These are phyloP conservation scores for Cercospora beticola DNA, from an alignment of 2,329 filamentous ascomycete genomes.

Conservation along the genomic window DNA sequence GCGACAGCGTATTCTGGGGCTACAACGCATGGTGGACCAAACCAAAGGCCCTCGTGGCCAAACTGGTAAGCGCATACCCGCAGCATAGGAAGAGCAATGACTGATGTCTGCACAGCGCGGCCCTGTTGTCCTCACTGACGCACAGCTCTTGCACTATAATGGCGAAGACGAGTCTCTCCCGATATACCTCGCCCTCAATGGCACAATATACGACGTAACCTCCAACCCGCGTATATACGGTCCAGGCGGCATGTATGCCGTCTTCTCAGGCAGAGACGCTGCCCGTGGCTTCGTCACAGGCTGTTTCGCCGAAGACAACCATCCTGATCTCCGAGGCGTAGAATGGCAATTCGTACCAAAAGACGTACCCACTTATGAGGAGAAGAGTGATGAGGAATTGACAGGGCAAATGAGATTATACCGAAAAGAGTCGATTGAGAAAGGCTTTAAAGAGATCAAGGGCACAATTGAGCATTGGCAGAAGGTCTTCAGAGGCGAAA, in stretches of 20 bases:
- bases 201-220: constrained; percentile 82
- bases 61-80: constrained; percentile 11
- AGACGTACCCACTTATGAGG: constrained; percentile 43
- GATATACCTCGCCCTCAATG: constrained; percentile 87
- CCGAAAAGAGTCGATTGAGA: constrained; percentile 62
- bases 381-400: constrained; percentile 27
- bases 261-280: constrained; percentile 85
- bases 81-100: not conserved
- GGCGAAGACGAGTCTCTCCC: constrained; percentile 73
- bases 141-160: constrained; percentile 72
- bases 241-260: constrained; percentile 79
- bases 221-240: constrained; percentile 54
- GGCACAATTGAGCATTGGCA: constrained; percentile 77
- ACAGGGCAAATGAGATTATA: constrained; percentile 32
- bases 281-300: constrained; percentile 87
- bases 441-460: constrained; percentile 64
- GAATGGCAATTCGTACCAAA: constrained; percentile 79
- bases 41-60: constrained; percentile 44
- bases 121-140: constrained; percentile 70
- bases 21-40: constrained; percentile 63
- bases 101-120: constrained; percentile 42
- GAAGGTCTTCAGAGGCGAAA: constrained; percentile 66
- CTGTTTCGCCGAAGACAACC: constrained; percentile 84
- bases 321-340: constrained; percentile 78
- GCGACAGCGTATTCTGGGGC: constrained; percentile 64